These are phyloP conservation scores for Penicillium crystallinum DNA, from an alignment of 495 filamentous ascomycete species.

Conservation along the genomic window DNA sequence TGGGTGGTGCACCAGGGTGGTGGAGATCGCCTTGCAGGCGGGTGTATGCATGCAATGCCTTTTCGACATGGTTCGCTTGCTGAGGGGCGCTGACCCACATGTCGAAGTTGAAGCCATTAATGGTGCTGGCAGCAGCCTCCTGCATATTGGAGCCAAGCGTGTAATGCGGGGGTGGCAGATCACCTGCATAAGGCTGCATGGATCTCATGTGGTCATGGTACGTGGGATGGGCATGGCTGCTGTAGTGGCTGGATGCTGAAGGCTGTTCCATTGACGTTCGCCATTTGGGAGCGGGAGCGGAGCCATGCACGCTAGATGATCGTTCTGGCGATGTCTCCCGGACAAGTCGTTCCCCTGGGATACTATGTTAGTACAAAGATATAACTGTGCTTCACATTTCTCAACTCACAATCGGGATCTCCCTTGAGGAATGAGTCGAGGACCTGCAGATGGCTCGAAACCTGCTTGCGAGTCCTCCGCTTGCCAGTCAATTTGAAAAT, in stretches of 20 bases:
- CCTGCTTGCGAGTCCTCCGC: constrained; percentile 71
- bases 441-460: constrained; percentile 97
- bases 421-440: constrained; percentile 72
- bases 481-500: constrained; percentile 67
- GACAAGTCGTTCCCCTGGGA: constrained; percentile 40
- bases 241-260: constrained; percentile 31
- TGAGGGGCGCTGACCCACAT: constrained; percentile 48
- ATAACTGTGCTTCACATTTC: not conserved
- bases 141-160: constrained; percentile 35
- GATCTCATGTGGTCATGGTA: constrained; percentile 35
- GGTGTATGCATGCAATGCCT: constrained; percentile 47
- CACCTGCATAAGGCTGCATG: constrained; percentile 32
- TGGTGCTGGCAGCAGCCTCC: constrained; percentile 24
- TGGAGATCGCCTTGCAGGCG: constrained; percentile 41
- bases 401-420: constrained; percentile 49
- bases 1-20: constrained; percentile 33
- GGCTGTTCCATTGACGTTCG: constrained; percentile 37
- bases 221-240: constrained; percentile 19
- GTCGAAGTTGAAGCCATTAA: constrained; percentile 45
- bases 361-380: constrained; percentile 10
- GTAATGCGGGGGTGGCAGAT: constrained; percentile 36
- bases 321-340: constrained; percentile 38
- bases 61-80: constrained; percentile 37
- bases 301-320: constrained; percentile 28
- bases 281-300: constrained; percentile 34